Evolutionary conservation across 1,139 yeast genomes (phyloP), one percentile per base, ranked within the genome.

Genomic region (Diutina sp.): DNA sequence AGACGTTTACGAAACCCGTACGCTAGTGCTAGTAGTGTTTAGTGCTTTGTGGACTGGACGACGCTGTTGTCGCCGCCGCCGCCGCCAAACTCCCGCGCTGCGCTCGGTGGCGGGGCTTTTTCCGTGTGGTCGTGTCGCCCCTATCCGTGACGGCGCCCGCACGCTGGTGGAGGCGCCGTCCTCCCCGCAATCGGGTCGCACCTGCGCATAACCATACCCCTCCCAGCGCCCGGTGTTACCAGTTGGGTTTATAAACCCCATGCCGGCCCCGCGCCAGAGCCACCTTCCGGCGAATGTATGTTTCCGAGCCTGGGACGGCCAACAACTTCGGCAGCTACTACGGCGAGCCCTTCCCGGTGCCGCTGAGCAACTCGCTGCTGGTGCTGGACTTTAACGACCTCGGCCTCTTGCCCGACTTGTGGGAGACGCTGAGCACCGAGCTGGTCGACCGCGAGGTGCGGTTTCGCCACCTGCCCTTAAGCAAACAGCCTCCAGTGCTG

Each of bases 261-360:
- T 35, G 41, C 41, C 41, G 41, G 41, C 41, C 41, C 41, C 41
- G 41, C 41, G 41, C 41, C 41, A 1, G 41, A 8, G 41, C n/a
- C n/a, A 11, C 11, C 41, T n/a, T 11, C 5, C 14, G 41, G 41
- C 41, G 41, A 35, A 50, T 50, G 53, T 50, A 50, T 32, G 53
- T 32, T 30, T 38, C 53, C 25, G 44, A 50, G 45, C 35, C 41
- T 12, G 32, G 41, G 11, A 28, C 44, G 18, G 28, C 25, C 7
- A 50, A 50, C 16, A 50, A 50, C 32, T 50, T 50, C 32, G 53
- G 53, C 16, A 32, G 53, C n/a, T 50, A 50, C 32, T 50, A 50
- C 18, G 53, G 53, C 44, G 44, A 30, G 44, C 45, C 53, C 14
- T 32, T 32, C 6, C 41, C 53, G n/a, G 8, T 11, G 5, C 28